phyloP scores from a whole-genome alignment of 2,329 filamentous ascomycete species.

The Cercospora zeina region DNA sequence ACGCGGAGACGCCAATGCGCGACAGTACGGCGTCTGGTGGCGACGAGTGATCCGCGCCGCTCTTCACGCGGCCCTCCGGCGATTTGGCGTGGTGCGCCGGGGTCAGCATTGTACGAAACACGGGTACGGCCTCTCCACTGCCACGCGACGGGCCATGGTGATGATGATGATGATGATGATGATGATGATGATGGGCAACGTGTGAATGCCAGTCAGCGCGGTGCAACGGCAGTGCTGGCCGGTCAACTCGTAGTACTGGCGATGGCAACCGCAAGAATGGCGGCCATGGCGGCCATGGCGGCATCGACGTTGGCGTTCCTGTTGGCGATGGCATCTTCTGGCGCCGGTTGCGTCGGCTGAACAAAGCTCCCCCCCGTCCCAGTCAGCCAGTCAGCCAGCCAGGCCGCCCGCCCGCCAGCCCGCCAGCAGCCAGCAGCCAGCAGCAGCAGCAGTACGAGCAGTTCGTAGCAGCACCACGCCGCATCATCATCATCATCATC shows the following conservation, averaged over 20 bases:
- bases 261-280: not conserved
- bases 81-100: not conserved
- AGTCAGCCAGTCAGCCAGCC: too few relatives aligned
- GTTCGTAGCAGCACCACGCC: too few relatives aligned
- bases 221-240: not conserved
- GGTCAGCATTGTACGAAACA: not conserved
- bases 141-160: not conserved
- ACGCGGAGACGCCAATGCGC: too few relatives aligned
- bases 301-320: not conserved
- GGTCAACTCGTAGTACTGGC: not conserved
- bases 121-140: not conserved
- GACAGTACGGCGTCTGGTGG: not conserved
- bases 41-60: not conserved
- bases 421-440: not conserved
- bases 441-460: not conserved
- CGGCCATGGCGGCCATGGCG: not conserved
- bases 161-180: too few relatives aligned
- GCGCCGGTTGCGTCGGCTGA: conserved; percentile 3
- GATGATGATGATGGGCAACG: too few relatives aligned
- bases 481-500: not conserved
- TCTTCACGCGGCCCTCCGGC: not conserved
- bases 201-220: not conserved
- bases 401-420: not conserved
- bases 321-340: not conserved
- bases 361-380: not conserved